phyloP scores from a whole-genome alignment of 106 monocot genomes.

The Allium cepa region DNA sequence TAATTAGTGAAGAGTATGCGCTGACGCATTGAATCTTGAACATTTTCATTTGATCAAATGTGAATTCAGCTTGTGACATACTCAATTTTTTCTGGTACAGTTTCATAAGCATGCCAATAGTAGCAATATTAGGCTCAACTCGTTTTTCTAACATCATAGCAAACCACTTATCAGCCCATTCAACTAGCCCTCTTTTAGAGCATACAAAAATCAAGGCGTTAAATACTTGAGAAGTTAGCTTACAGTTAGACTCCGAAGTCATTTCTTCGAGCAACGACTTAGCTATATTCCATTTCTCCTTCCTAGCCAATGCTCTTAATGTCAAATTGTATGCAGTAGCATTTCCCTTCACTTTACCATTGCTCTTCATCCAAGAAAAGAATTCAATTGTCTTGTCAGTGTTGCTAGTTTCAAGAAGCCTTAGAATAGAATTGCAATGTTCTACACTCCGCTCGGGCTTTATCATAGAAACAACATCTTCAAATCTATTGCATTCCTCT shows the following conservation, averaged over 20 bases:
- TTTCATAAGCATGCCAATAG: conserved; percentile 82
- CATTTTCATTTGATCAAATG: conserved; percentile 64
- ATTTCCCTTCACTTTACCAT: conserved; percentile 76
- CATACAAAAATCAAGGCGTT: conserved; percentile 66
- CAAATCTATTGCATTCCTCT: conserved; percentile 15
- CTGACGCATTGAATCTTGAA: conserved; percentile 32
- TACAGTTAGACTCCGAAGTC: conserved; percentile 38
- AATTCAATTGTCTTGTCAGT: conserved; percentile 47
- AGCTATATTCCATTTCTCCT: conserved; percentile 67
- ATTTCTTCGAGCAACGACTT: conserved; percentile 60
- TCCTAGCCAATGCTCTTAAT: conserved; percentile 58
- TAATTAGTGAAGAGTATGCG: conserved; percentile 84
- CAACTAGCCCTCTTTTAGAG: conserved; percentile 43
- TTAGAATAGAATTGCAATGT: conserved; percentile 59
- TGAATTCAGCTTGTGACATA: conserved; percentile 59
- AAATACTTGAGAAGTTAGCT: conserved; percentile 46
- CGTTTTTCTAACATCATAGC: conserved; percentile 55
- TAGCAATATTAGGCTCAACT: conserved; percentile 54
- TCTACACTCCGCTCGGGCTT: conserved; percentile 33
- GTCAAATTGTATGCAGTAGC: conserved; percentile 56
- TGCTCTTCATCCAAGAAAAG: conserved; percentile 76
- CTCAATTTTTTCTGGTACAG: conserved; percentile 66
- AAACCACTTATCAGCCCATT: conserved; percentile 66
- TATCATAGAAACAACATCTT: conserved; percentile 29
- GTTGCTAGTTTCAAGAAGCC: conserved; percentile 39